Evolutionary conservation across 73 alveolate species (phyloP).

Genomic region (Breviolum minutum): DNA sequence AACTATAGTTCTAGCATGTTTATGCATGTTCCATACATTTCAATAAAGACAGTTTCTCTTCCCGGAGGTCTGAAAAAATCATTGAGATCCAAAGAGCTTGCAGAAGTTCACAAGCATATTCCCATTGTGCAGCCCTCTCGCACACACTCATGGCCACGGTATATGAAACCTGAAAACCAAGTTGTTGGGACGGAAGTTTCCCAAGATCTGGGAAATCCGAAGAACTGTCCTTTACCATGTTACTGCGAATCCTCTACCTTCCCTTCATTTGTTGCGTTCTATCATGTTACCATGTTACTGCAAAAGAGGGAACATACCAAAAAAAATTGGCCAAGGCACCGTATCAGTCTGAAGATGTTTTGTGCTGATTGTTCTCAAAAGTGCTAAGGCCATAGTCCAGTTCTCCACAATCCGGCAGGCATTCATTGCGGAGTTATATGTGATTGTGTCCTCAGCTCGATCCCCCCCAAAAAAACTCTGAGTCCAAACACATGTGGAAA

Average conservation of each 20-base stretch:
- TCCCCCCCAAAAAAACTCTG: no score
- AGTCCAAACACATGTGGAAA: no score
- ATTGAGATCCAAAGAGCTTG: not conserved
- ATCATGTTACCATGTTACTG: no score
- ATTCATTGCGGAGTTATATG: conserved; percentile 14
- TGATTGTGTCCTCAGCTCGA: conserved; percentile 2
- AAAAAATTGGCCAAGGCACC: not conserved
- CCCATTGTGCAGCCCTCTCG: conserved; percentile 43
- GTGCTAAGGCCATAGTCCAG: conserved; percentile 18
- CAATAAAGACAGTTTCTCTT: no score
- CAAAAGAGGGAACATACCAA: not conserved
- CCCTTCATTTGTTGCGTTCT: no score
- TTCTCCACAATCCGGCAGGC: not conserved
- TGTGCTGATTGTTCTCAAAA: not conserved
- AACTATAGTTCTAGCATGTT: no score
- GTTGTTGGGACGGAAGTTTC: not conserved
- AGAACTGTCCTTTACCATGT: no score
- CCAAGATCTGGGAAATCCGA: no score
- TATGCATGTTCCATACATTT: no score
- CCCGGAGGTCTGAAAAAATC: no score
- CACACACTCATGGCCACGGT: conserved; percentile 26
- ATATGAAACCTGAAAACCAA: not conserved
- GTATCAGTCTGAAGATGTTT: conserved; percentile 4
- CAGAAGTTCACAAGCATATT: not conserved
- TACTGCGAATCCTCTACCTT: no score